Evolutionary conservation across 169 alveolate genomes (phyloP).

Genomic region (Theileria equi): DNA sequence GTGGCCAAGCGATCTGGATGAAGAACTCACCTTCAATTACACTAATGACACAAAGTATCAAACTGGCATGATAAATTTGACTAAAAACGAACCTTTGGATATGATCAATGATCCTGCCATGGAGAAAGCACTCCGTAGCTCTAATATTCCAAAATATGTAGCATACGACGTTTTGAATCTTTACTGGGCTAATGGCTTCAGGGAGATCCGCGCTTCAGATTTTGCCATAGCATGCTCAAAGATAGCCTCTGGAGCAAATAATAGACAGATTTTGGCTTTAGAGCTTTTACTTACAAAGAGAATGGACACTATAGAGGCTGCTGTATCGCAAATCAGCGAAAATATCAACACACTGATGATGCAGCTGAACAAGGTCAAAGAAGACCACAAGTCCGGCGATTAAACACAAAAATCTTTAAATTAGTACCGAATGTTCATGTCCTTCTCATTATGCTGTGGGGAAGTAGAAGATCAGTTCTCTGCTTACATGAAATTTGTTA

Average conservation of each 20-base stretch:
- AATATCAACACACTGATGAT: slow-evolving; percentile 26
- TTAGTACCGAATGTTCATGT: too few species aligned
- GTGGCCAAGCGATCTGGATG: too few species aligned
- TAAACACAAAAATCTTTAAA: too few species aligned
- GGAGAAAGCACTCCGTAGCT: slow-evolving; percentile 14
- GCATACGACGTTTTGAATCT: slow-evolving; percentile 57
- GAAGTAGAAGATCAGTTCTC: too few species aligned
- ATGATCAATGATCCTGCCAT: slow-evolving; percentile 21
- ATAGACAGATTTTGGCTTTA: slow-evolving; percentile 30
- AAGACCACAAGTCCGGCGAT: too few species aligned
- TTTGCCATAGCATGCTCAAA: slow-evolving; percentile 46
- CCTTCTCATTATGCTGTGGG: too few species aligned
- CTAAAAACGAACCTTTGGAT: slow-evolving; percentile 18
- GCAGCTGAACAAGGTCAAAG: too few species aligned
- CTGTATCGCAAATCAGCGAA: slow-evolving; percentile 1
- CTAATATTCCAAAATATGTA: slow-evolving; percentile 43
- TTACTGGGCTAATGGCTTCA: slow-evolving; percentile 26
- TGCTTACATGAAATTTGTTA: too few species aligned
- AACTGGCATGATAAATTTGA: slow-evolving; percentile 35
- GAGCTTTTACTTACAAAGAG: slow-evolving; percentile 24
- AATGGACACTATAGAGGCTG: slow-evolving; percentile 17
- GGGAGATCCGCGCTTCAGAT: slow-evolving; percentile 19
- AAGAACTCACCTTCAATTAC: too few species aligned
- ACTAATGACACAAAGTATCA: too few species aligned
- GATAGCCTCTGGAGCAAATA: slow-evolving; percentile 27